A percentile compares a stretch with the other conserved stretches of the same genome.
Evolutionary conservation across 768 basidiomycete species (phyloP).

Genomic region (Epithele typhae): DNA sequence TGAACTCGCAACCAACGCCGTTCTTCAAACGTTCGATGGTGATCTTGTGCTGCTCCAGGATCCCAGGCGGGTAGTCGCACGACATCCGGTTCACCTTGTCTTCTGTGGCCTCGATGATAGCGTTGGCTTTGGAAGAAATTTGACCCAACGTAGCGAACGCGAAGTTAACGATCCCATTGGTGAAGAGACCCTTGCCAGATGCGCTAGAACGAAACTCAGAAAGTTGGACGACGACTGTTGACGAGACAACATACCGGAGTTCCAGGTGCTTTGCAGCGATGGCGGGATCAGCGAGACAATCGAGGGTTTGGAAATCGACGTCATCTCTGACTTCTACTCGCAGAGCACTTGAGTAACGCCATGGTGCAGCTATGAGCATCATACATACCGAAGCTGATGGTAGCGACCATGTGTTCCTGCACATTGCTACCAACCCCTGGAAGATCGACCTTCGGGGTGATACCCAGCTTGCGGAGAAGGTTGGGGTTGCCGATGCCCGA

Average conservation of each 20-base stretch:
- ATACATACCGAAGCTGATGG: slow-evolving; percentile 25
- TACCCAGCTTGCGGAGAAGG: slow-evolving; percentile 35
- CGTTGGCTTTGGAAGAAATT: slow-evolving; percentile 19
- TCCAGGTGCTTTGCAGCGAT: slow-evolving; percentile 25
- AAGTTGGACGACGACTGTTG: no score
- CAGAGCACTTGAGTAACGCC: no score
- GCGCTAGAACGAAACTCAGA: slow-evolving; percentile 10
- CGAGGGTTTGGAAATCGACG: slow-evolving; percentile 18
- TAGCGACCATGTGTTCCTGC: slow-evolving; percentile 42
- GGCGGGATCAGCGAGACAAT: slow-evolving; percentile 26
- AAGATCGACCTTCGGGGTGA: slow-evolving; percentile 37
- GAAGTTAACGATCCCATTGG: slow-evolving; percentile 24
- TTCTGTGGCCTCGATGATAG: slow-evolving; percentile 21
- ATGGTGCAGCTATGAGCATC: no score
- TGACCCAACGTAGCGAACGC: slow-evolving; percentile 18
- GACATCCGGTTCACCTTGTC: slow-evolving; percentile 20
- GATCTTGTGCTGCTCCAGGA: slow-evolving; percentile 37
- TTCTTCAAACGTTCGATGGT: slow-evolving; percentile 30
- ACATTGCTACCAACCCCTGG: slow-evolving; percentile 49
- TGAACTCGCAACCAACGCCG: slow-evolving; percentile 28
- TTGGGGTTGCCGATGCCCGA: slow-evolving; percentile 50
- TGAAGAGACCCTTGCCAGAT: slow-evolving; percentile 22
- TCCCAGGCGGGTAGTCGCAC: slow-evolving; percentile 26
- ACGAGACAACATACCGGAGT: slow-evolving; percentile 29
- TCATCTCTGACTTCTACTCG: neutral